A percentile compares a stretch with the other conserved stretches of the same genome.
phyloP scores from a whole-genome alignment of 75 land plant species.

The Isoetes taiwanensis region DNA sequence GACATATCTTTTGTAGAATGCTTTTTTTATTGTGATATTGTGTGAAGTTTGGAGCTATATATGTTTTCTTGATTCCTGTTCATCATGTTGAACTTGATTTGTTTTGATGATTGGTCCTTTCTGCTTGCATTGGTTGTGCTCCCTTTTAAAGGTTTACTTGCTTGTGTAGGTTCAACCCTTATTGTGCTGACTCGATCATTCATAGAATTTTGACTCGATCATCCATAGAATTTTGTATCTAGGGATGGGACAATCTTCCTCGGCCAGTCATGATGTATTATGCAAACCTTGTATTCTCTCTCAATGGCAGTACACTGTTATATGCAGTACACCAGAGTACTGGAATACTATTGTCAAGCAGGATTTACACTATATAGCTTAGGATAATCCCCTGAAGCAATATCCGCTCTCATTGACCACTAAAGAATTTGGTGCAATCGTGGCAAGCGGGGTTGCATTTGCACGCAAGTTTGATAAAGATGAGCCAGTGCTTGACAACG shows the following conservation, averaged over 20 bases:
- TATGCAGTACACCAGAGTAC: constrained; percentile 55
- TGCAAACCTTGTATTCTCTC: constrained; percentile 56
- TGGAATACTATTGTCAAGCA: constrained; percentile 49
- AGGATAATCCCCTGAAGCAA: constrained; percentile 67
- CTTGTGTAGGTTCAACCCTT: constrained; percentile 61
- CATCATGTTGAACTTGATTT: too few species aligned
- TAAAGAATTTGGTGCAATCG: too few species aligned
- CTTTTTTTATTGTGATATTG: too few species aligned
- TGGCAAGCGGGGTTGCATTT: too few species aligned
- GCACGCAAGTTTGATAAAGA: too few species aligned
- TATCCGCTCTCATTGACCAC: constrained; percentile 44
- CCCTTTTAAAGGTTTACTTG: neutral
- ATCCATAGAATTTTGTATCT: constrained; percentile 43
- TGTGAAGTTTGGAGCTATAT: too few species aligned
- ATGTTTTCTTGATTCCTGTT: too few species aligned
- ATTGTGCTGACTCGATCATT: constrained; percentile 40
- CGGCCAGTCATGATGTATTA: constrained; percentile 59
- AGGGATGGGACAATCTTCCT: constrained; percentile 81
- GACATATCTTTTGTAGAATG: too few species aligned
- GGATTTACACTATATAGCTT: constrained; percentile 56
- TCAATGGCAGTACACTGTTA: constrained; percentile 61
- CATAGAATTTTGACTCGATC: too few species aligned
- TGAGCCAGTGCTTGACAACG: too few species aligned
- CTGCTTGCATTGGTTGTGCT: too few species aligned
- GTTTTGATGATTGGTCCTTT: too few species aligned